phyloP scores from a whole-genome alignment of 192 early-diverging fungal species.

The Coemansia sp. region DNA sequence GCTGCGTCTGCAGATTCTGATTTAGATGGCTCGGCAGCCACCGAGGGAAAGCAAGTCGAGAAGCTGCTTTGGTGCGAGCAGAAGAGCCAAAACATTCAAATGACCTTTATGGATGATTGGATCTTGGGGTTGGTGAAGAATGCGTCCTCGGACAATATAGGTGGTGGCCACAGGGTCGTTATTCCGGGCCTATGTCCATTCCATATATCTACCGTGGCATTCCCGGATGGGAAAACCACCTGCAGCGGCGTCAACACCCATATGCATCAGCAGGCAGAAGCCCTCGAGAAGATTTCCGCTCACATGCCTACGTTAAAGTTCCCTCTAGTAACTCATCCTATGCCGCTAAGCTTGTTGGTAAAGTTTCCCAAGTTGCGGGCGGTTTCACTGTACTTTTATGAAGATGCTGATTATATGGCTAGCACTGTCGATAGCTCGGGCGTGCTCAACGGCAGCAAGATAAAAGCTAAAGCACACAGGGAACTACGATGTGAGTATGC shows the following conservation, averaged over 20 bases:
- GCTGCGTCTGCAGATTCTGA: too few relatives aligned
- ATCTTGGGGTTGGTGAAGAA: conserved; percentile 9
- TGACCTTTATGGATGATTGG: conserved; percentile 12
- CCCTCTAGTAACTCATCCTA: conserved; percentile 26
- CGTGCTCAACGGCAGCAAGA: background rate
- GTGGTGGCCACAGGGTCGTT: conserved; percentile 3
- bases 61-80: conserved; percentile 15
- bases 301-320: background rate
- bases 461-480: background rate
- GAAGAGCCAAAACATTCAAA: conserved; percentile 7
- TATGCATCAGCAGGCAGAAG: conserved; percentile 8
- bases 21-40: too few relatives aligned
- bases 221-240: background rate
- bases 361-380: conserved; percentile 17
- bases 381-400: conserved; percentile 14
- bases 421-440: background rate
- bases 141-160: background rate
- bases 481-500: background rate
- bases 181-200: conserved; percentile 39
- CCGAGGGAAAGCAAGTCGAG: too few relatives aligned
- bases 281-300: background rate
- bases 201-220: conserved; percentile 13
- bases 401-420: conserved; percentile 1
- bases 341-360: conserved; percentile 31
- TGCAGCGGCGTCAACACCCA: conserved; percentile 28